Conservation (phyloP, 2,329 filamentous ascomycete species). For the Stromatinia cepivora region DNA sequence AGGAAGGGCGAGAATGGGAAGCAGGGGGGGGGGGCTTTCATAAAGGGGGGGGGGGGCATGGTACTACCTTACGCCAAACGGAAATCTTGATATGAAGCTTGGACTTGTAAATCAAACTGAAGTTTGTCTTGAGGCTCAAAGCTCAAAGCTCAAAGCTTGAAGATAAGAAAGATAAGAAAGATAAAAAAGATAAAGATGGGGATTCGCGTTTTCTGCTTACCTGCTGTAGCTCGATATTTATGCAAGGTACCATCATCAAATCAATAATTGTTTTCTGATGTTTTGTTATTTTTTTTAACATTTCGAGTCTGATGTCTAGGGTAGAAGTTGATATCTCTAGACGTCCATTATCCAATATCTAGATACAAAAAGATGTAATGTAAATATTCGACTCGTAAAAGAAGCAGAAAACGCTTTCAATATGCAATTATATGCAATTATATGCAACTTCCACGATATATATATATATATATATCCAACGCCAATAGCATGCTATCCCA, state of each 20-base stretch:
- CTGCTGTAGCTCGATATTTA: not conserved
- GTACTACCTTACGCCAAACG: not conserved
- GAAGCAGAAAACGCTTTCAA: not conserved
- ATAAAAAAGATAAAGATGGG: not conserved
- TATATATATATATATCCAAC: no score
- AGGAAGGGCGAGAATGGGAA: not conserved
- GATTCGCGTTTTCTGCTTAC: not conserved
- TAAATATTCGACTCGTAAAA: not conserved
- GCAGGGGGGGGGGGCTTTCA: not conserved
- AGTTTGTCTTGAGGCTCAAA: not conserved
- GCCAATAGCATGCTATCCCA: slow-evolving; percentile 7
- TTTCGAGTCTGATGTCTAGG: not conserved
- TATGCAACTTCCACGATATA: not conserved
- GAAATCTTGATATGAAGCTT: not conserved
- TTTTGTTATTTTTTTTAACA: not conserved
- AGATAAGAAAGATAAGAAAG: not conserved
- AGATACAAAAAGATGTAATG: not conserved
- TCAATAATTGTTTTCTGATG: not conserved
- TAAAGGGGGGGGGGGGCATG: not conserved
- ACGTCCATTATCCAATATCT: not conserved
- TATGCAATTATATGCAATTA: not conserved
- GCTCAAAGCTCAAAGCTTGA: no score
- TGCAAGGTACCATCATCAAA: not conserved
- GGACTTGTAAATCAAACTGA: not conserved
- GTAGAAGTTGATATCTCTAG: not conserved